Conservation (phyloP, 2,329 filamentous ascomycete genomes). For the Tolypocladium tundrense region DNA sequence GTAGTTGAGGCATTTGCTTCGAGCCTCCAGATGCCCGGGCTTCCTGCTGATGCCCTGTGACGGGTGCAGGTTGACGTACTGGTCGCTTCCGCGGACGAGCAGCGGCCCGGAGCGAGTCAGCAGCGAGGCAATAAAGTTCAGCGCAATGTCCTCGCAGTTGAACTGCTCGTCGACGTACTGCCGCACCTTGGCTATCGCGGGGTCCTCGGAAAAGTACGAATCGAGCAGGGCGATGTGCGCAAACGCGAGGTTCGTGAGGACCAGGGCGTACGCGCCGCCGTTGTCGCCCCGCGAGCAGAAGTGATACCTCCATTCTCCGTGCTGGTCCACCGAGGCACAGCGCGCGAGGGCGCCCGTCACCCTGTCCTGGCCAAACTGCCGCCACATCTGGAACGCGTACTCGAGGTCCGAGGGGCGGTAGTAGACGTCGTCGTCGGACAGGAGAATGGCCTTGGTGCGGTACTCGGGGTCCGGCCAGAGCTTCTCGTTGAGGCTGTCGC, state of each 20-base stretch:
- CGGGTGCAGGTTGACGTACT: constrained; percentile 21
- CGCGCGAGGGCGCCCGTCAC: constrained; percentile 25
- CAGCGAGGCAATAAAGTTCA: constrained; percentile 24
- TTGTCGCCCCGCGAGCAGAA: constrained; percentile 17
- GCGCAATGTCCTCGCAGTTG: constrained; percentile 30
- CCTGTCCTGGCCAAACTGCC: constrained; percentile 23
- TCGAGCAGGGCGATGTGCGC: constrained; percentile 26
- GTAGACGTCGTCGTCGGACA: constrained; percentile 29
- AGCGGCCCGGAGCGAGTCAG: constrained; percentile 24
- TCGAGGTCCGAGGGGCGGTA: constrained; percentile 27
- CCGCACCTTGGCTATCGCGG: constrained; percentile 18
- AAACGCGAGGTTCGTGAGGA: constrained; percentile 27
- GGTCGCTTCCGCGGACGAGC: constrained; percentile 20
- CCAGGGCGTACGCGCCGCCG: constrained; percentile 22
- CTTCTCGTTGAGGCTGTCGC: constrained; percentile 27
- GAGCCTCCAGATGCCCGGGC: constrained; percentile 20
- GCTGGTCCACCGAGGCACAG: constrained; percentile 16
- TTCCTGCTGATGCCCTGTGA: constrained; percentile 21
- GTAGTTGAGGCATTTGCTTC: constrained; percentile 24
- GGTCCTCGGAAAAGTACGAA: constrained; percentile 26
- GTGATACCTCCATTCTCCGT: constrained; percentile 19
- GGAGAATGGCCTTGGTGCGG: constrained; percentile 26
- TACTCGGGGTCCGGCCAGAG: constrained; percentile 24
- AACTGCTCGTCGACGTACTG: constrained; percentile 25
- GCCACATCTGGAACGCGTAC: constrained; percentile 30